Percentiles rank a stretch among this genome's conserved stretches.
phyloP scores from a whole-genome alignment of 2,329 filamentous ascomycete genomes.

The Emmonsiellopsis sp. region DNA sequence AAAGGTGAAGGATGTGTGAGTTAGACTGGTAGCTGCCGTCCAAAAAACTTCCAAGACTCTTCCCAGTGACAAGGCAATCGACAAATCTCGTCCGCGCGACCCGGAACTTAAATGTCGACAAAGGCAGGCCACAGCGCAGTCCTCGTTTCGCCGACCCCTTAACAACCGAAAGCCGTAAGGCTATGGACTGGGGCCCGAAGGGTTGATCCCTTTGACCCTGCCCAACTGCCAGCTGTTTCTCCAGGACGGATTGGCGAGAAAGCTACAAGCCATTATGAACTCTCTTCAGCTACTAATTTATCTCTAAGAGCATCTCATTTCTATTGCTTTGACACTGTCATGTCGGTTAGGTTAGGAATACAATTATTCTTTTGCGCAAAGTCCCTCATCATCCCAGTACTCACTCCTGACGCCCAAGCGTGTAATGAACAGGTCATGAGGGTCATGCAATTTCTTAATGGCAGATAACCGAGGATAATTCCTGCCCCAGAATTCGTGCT shows the following conservation, averaged over 20 bases:
- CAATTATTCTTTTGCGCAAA: background rate
- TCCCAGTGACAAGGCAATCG: background rate
- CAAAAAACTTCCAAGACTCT: background rate
- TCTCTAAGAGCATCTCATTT: no score
- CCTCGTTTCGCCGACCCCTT: background rate
- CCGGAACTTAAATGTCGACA: background rate
- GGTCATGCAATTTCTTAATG: conserved; percentile 34
- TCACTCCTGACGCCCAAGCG: conserved; percentile 43
- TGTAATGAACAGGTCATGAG: conserved; percentile 37
- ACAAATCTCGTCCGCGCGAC: background rate
- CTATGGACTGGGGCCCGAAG: background rate
- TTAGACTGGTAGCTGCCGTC: background rate
- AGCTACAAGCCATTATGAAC: background rate
- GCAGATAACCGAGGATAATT: conserved; percentile 26
- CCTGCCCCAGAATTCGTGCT: conserved; percentile 31
- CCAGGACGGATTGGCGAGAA: background rate
- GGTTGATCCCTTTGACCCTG: background rate
- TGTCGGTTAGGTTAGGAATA: no score
- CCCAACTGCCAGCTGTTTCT: background rate
- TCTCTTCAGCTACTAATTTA: background rate
- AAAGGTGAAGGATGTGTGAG: background rate
- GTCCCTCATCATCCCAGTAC: conserved; percentile 3
- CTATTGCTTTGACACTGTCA: conserved; percentile 34
- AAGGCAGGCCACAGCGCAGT: background rate
- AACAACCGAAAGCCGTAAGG: background rate